Base-by-base conservation (phyloP, 2,329 filamentous ascomycete genomes). In the Aspergillus aculeatus region DNA sequence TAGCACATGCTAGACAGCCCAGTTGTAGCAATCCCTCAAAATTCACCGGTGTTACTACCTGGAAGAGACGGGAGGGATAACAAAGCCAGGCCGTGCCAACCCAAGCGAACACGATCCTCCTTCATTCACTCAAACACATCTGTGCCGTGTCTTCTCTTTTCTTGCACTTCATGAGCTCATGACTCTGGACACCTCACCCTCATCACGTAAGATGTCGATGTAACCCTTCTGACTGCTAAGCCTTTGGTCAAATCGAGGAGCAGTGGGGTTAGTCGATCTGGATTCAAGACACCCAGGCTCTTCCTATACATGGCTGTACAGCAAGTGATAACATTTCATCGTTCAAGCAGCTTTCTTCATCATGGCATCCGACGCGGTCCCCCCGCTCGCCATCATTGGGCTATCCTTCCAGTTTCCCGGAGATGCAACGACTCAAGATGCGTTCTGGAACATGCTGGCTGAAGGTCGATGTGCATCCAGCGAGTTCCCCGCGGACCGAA, bases 401-500 rank as follows among this genome's bases (percentile, higher is more conserved):
- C 6, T 70, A 2, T 63, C 66, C 1, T 52, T 66, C 9, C 59
- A 64, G 5, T 66, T 69, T 14, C 67, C 69, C 4, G 47, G 62
- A 23, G 62, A 66, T 54, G 68, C 67, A 1, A 56, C 61, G 1
- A 60, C 62, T 1, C 48, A 67, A 2, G 59, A 67, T 12, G 21
- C 47, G 1, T 68, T 70, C 41, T 70, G 68, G 68, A 50, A 68
- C 2, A 61, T 68, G 58, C 23, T 70, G 21, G 47, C 62, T 2
- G 51, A 67, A 12, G 65, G 66, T 4, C 56, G 66, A 21, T 64
- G 56, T 57, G 64, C 58, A 5, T 60, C 57, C 24, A 63, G 53
- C 3, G 65, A 72, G 14, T 58, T 72, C 4, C 71, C 71, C 1
- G 26, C 48, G 2, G 64, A 67, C 24, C 64, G 71, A 3, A 59